Conservation (phyloP, 164 flowering plant species). For the Berberis vulgaris region DNA sequence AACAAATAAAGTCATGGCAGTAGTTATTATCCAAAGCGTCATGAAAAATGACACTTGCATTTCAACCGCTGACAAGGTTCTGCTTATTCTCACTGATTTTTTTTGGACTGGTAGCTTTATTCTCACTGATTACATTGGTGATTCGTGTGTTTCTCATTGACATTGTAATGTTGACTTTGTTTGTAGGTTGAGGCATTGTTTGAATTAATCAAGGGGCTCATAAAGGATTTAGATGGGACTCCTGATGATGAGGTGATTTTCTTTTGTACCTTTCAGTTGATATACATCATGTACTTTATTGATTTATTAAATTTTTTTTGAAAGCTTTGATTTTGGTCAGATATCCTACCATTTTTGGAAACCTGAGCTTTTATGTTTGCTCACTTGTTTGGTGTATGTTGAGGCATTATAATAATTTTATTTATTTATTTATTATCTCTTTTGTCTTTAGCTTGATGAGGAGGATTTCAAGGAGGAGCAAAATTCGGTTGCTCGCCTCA, state of each 20-base stretch:
- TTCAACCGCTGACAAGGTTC: conserved; percentile 78
- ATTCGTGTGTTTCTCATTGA: background rate
- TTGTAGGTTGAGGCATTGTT: conserved; percentile 91
- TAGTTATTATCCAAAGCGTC: conserved; percentile 84
- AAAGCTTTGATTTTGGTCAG: background rate
- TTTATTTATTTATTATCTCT: background rate
- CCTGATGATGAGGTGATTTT: conserved; percentile 57
- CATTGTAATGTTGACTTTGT: background rate
- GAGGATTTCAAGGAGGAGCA: conserved; percentile 98
- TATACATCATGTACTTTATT: background rate
- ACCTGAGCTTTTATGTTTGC: no score
- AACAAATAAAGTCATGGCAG: conserved; percentile 95
- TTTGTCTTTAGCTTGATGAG: conserved; percentile 62
- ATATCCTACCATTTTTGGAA: background rate
- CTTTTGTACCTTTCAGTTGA: background rate
- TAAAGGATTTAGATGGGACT: conserved; percentile 70
- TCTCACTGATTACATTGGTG: background rate
- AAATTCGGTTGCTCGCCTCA: conserved; percentile 90
- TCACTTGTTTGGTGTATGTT: no score
- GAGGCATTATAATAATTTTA: no score
- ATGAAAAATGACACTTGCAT: conserved; percentile 75
- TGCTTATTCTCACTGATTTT: conserved; percentile 4
- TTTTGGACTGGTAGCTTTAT: background rate
- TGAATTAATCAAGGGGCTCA: conserved; percentile 85
- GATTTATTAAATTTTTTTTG: background rate